These are phyloP conservation scores for Neotropicomus parvogracilis DNA, from an alignment of 1,284 basidiomycete species.

Conservation along the genomic window DNA sequence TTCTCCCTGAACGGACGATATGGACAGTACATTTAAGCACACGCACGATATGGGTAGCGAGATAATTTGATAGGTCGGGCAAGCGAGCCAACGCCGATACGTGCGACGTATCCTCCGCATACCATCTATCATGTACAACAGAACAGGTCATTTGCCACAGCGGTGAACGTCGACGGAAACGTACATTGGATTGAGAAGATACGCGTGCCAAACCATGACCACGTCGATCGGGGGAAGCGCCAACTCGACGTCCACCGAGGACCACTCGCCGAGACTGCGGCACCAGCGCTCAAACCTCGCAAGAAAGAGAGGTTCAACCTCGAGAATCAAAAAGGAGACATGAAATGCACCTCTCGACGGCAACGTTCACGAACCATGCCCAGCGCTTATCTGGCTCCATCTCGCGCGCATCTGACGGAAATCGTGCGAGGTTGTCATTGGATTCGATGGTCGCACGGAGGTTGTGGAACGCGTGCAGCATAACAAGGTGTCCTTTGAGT, in stretches of 20 bases:
- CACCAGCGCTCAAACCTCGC: slow-evolving; percentile 24
- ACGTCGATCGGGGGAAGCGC: slow-evolving; percentile 33
- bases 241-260: background rate
- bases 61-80: slow-evolving; percentile 9
- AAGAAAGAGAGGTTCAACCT: background rate
- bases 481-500: slow-evolving; percentile 24
- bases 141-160: background rate
- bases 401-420: slow-evolving; percentile 12
- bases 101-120: slow-evolving; percentile 32
- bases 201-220: slow-evolving; percentile 47
- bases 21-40: too few relatives aligned
- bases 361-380: slow-evolving; percentile 30
- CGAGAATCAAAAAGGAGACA: background rate
- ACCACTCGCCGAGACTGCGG: background rate
- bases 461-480: slow-evolving; percentile 19
- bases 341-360: slow-evolving; percentile 27
- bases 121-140: slow-evolving; percentile 14
- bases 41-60: slow-evolving; percentile 7
- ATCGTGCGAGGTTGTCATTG: background rate
- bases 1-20: background rate
- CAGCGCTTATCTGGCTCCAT: slow-evolving; percentile 27
- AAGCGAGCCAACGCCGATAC: slow-evolving; percentile 14
- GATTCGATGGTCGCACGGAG: slow-evolving; percentile 20
- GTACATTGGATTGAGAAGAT: slow-evolving; percentile 41
- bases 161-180: background rate